Base-by-base conservation (phyloP, 228 moss, liverwort and hornwort species). In the Sphagnum magellanicum region DNA sequence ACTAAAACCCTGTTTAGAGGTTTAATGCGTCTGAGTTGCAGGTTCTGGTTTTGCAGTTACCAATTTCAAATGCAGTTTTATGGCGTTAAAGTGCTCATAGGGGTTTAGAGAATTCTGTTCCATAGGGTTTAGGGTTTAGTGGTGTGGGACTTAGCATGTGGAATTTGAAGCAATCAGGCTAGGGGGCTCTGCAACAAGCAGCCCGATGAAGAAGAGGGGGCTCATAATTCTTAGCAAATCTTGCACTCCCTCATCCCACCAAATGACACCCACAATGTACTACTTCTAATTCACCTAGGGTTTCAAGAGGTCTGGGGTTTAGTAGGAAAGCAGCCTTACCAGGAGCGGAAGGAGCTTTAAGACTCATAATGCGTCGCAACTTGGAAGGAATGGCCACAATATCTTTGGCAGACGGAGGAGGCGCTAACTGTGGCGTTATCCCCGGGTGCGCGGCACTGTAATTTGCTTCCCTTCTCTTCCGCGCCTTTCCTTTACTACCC, bases 361-460 rank as follows among this genome's bases (percentile, higher is more conserved):
- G 79, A 51, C 83, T 76, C 82, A 95, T 95, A 14, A 95, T 87
- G 11, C 78, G 82, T 52, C 92, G 81, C 67, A 95, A 75, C 74
- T 95, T 95, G 61, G 95, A 79, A 79, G 95, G 92, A n/a, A 95
- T 75, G 8, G 95, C 90, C 32, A 68, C 63, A 8, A 89, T 72
- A 63, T 92, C 95, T 72, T 77, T 85, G 0, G 75, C 74, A 0
- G 67, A 64, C 50, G 95, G 95, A 8, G 92, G 92, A 63, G 95
- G 90, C 50, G 83, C 82, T 5, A 82, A 82, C 58, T 74, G 55
- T 66, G 72, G 76, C 15, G 82, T 75, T 32, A 32, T 32, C 47
- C 81, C 84, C 32, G 79, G 79, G 65, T 94, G 84, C 50, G 94
- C 92, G 4, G 86, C 81, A 49, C 75, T 78, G 74, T 86, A 91